Percentiles rank a stretch among this genome's conserved stretches.
phyloP scores from a whole-genome alignment of 192 early-diverging fungal species.

The Mortierella hygrophila region DNA sequence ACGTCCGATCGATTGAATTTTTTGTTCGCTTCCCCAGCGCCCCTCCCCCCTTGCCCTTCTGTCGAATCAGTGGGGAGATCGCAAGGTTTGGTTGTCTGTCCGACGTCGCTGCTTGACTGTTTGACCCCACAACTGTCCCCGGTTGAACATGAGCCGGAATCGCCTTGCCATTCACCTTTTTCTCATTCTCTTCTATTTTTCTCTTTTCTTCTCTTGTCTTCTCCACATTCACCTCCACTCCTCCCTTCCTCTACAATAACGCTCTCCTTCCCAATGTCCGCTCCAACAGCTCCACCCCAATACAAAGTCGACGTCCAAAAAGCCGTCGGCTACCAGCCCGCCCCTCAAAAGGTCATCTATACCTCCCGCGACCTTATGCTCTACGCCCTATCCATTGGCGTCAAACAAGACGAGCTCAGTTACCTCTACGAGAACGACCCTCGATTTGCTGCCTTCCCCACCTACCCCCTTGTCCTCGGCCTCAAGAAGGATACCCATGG shows the following conservation, averaged over 20 bases:
- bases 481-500: conserved; percentile 61
- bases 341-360: conserved; percentile 58
- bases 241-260: not conserved
- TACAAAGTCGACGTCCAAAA: conserved; percentile 65
- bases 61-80: conserved; percentile 2
- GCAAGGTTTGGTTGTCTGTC: not conserved
- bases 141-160: not conserved
- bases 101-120: not conserved
- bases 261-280: not conserved
- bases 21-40: not conserved
- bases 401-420: conserved; percentile 67
- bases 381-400: conserved; percentile 80
- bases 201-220: not conserved
- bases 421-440: conserved; percentile 79
- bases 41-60: not conserved
- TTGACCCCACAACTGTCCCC: not conserved
- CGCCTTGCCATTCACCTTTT: not conserved
- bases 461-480: conserved; percentile 77
- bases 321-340: conserved; percentile 65
- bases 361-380: conserved; percentile 78
- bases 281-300: not conserved
- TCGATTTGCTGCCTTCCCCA: conserved; percentile 76
- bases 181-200: not conserved
- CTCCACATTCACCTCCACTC: conserved; percentile 4
- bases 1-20: no score